phyloP scores from a whole-genome alignment of 106 monocot species.

The Triglochin maritima region DNA sequence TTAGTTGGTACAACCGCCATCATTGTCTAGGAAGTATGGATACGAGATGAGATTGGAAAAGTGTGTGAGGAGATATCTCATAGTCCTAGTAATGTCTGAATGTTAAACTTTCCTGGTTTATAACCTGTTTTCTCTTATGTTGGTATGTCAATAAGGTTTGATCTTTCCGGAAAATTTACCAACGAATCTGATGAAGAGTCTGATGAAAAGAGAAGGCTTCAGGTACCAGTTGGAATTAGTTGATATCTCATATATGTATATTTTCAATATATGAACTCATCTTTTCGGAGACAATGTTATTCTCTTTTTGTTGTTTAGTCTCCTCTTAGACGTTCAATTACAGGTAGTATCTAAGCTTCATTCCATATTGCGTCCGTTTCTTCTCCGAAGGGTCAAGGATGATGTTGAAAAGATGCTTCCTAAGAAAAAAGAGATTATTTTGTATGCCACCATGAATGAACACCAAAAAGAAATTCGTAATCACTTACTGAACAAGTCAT shows the following conservation, averaged over 20 bases:
- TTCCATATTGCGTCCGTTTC: constrained; percentile 87
- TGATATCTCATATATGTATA: background rate
- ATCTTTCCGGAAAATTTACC: constrained; percentile 51
- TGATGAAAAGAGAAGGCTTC: constrained; percentile 66
- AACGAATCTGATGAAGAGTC: constrained; percentile 33
- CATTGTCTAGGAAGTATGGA: too few species aligned
- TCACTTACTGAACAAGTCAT: constrained; percentile 64
- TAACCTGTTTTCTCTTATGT: too few species aligned
- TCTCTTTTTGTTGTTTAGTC: background rate
- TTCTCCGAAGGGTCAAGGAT: constrained; percentile 79
- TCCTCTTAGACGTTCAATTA: background rate
- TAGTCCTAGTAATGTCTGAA: too few species aligned
- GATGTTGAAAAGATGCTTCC: constrained; percentile 97
- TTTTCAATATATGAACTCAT: background rate
- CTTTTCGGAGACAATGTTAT: background rate
- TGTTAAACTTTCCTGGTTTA: too few species aligned
- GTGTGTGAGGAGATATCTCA: too few species aligned
- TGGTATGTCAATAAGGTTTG: constrained; percentile 37
- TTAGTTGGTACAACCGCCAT: too few species aligned
- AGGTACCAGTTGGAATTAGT: constrained; percentile 23
- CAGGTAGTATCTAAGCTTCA: constrained; percentile 92
- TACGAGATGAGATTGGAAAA: too few species aligned
- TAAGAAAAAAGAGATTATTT: constrained; percentile 89
- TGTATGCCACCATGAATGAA: constrained; percentile 89
- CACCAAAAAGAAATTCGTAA: constrained; percentile 72